These are phyloP conservation scores for Rehmannia glutinosa DNA, from an alignment of 257 asterid species.

Conservation along the genomic window DNA sequence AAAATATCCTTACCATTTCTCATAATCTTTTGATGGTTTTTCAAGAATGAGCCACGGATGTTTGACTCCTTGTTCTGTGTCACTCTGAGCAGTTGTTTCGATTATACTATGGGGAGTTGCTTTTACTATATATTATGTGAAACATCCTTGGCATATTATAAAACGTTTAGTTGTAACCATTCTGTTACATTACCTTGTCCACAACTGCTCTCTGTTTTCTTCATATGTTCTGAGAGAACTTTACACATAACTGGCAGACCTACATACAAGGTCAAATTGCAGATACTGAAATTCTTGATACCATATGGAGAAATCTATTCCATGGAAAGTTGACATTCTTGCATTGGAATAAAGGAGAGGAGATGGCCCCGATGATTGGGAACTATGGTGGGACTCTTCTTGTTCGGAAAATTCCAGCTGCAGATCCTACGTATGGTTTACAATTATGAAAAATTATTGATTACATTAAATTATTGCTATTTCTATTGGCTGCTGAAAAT, in stretches of 20 bases:
- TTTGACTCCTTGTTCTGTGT: background rate
- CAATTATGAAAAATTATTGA: background rate
- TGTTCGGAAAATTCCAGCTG: constrained; percentile 68
- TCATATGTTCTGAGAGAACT: background rate
- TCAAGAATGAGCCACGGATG: background rate
- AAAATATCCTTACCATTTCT: background rate
- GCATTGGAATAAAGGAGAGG: constrained; percentile 78
- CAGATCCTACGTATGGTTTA: constrained; percentile 57
- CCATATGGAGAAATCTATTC: constrained; percentile 48
- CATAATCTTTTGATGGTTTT: background rate
- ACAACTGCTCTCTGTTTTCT: background rate
- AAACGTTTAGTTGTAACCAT: background rate
- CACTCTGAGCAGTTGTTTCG: constrained; percentile 6
- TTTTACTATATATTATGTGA: background rate
- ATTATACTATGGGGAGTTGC: background rate
- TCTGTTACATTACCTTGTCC: background rate
- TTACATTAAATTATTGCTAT: no score
- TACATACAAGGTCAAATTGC: constrained; percentile 42
- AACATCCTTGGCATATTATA: background rate
- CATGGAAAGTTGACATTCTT: constrained; percentile 70
- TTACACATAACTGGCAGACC: constrained; percentile 44
- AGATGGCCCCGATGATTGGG: constrained; percentile 73
- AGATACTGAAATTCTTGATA: constrained; percentile 38
- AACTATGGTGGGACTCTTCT: constrained; percentile 73
- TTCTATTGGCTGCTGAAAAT: no score